Evolutionary conservation across 495 filamentous ascomycete species (phyloP).

Genomic region (Aspergillus ellipticus): DNA sequence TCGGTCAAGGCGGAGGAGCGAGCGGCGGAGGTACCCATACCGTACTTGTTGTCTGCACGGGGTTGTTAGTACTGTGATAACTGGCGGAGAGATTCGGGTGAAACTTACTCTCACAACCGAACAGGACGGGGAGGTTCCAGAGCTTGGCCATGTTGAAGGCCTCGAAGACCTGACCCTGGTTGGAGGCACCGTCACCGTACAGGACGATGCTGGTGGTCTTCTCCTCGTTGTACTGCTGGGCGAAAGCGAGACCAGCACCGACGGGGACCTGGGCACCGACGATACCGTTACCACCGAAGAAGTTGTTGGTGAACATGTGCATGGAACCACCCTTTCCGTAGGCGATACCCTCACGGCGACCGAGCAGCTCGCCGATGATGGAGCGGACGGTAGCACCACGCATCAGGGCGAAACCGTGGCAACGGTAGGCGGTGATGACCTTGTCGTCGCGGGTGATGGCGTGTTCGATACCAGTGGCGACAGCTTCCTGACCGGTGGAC

Average conservation of each 20-base stretch:
- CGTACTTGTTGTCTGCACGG: slow-evolving; percentile 93
- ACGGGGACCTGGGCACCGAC: slow-evolving; percentile 98
- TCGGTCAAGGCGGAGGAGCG: slow-evolving; percentile 93
- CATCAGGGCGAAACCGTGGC: slow-evolving; percentile 98
- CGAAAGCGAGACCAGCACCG: slow-evolving; percentile 93
- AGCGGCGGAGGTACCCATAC: slow-evolving; percentile 96
- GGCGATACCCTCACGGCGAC: slow-evolving; percentile 91
- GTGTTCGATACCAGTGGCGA: slow-evolving; percentile 95
- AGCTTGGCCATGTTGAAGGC: slow-evolving; percentile 99
- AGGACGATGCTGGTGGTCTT: slow-evolving; percentile 82
- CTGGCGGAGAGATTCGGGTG: background rate
- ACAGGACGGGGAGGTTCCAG: slow-evolving; percentile 91
- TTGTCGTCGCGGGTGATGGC: slow-evolving; percentile 87
- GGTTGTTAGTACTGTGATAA: slow-evolving; percentile 15
- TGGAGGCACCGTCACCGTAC: slow-evolving; percentile 96
- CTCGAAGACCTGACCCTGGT: slow-evolving; percentile 99
- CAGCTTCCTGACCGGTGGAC: slow-evolving; percentile 96
- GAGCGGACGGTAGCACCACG: slow-evolving; percentile 86
- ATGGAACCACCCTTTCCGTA: slow-evolving; percentile 99
- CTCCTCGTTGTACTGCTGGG: slow-evolving; percentile 86
- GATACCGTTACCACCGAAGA: slow-evolving; percentile 98
- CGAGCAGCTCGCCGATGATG: slow-evolving; percentile 95
- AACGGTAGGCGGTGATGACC: slow-evolving; percentile 96
- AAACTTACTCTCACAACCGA: slow-evolving; percentile 93
- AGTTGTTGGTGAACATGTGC: slow-evolving; percentile 99